Conservation (phyloP, 805 yeast species). For the Metschnikowia picachoensis region DNA sequence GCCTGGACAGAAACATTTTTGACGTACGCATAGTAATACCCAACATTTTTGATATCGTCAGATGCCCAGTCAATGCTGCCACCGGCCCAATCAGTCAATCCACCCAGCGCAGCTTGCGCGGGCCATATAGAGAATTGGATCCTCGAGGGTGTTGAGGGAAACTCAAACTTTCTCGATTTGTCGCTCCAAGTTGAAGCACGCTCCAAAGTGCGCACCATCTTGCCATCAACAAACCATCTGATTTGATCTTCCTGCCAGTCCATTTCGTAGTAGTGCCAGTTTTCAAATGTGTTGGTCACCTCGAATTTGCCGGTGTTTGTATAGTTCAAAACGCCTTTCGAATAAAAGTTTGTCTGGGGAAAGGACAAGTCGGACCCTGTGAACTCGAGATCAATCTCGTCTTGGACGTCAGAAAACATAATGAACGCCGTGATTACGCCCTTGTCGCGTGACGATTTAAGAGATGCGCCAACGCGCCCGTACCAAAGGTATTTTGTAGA, state of each 20-base stretch:
- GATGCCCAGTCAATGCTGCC: slow-evolving; percentile 84
- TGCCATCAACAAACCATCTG: slow-evolving; percentile 73
- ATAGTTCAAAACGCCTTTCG: slow-evolving; percentile 68
- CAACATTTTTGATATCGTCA: slow-evolving; percentile 63
- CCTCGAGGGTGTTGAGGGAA: slow-evolving; percentile 73
- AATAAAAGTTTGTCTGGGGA: slow-evolving; percentile 79
- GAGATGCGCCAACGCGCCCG: slow-evolving; percentile 66
- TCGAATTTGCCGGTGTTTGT: slow-evolving; percentile 48
- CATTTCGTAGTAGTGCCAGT: slow-evolving; percentile 70
- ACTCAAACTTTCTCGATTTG: slow-evolving; percentile 53
- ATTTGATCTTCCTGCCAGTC: slow-evolving; percentile 78
- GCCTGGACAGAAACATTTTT: slow-evolving; percentile 60
- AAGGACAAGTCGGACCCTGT: slow-evolving; percentile 68
- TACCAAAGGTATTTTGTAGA: slow-evolving; percentile 83
- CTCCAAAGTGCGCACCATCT: slow-evolving; percentile 57
- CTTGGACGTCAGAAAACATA: slow-evolving; percentile 77
- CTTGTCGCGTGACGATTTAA: slow-evolving; percentile 67
- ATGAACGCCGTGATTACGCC: slow-evolving; percentile 88
- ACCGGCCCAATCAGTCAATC: slow-evolving; percentile 73
- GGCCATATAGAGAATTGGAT: slow-evolving; percentile 78
- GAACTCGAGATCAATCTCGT: slow-evolving; percentile 86
- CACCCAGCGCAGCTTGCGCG: slow-evolving; percentile 55
- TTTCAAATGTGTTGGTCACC: slow-evolving; percentile 52
- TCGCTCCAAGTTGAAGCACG: slow-evolving; percentile 58
- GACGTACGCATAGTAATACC: slow-evolving; percentile 74